Evolutionary conservation across 345 rosid genomes (phyloP), one percentile per base, ranked within the genome.

Genomic region (Murraya paniculata): DNA sequence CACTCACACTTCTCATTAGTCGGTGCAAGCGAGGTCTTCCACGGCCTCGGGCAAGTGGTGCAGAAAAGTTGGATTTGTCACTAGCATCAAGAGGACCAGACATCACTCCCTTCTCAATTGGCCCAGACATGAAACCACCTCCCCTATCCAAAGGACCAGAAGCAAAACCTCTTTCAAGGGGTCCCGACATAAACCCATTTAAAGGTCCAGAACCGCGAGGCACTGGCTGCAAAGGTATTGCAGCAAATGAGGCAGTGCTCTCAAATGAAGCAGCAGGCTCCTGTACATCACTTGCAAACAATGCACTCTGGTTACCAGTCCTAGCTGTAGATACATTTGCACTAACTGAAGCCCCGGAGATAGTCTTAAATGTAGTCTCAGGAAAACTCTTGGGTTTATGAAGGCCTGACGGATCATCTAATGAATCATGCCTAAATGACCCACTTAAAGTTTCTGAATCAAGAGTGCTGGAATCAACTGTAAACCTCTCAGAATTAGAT

Each of bases 321-420:
- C 98, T 86, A 83, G 98, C 98, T 1, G 98, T 95, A 65, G 97
- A 93, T 58, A 95, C 98, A 86, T 95, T 95, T 48, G 98, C 98
- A 80, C 98, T 95, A 72, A 95, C 98, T 0, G 98, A 95, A 27
- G 98, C 98, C 79, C 98, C 98, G 0, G 98, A 95, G 79, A 95
- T 95, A n/a, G 93, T 89, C 82, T 85, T 95, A 84, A 95, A 95
- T 50, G 98, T 93, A 68, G 98, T 93, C 80, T 94, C 98, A 7
- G 89, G 92, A 72, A 94, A 86, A 76, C 82, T 83, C 86, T 93
- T 93, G 75, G 78, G 86, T 81, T 89, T 87, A 80, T 85, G 86
- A 66, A 88, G 80, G 73, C 85, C 85, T 8, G 90, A 84, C 22
- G 92, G 88, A 75, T 95, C 98, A 82, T 93, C 98, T 48, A 90